phyloP scores from a whole-genome alignment of 495 filamentous ascomycete genomes.

The Hapsidospora chrysogenum region DNA sequence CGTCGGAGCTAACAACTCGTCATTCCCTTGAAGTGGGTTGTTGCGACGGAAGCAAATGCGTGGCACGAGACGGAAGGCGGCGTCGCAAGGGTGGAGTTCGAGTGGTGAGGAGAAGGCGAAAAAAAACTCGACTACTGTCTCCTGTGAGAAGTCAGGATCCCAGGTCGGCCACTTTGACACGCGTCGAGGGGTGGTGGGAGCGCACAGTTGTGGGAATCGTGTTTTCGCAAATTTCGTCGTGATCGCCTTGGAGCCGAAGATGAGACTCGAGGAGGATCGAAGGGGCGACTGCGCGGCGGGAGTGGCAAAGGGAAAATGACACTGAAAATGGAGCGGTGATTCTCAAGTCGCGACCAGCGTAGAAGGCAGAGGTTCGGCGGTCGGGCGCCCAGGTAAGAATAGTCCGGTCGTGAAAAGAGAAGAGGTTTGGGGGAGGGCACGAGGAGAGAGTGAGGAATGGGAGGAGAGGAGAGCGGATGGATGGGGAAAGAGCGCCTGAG shows the following conservation, averaged over 20 bases:
- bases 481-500: no score
- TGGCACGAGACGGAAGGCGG: conserved; percentile 5
- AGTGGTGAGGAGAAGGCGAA: conserved; percentile 5
- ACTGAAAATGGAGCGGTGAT: background rate
- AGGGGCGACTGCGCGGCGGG: background rate
- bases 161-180: conserved; percentile 1
- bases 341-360: background rate
- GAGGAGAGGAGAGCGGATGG: no score
- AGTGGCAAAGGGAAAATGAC: conserved; percentile 10
- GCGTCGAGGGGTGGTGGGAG: conserved; percentile 1
- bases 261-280: background rate
- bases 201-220: conserved; percentile 1
- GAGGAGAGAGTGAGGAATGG: no score
- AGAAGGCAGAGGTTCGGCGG: background rate
- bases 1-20: no score
- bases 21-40: no score
- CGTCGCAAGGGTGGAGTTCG: conserved; percentile 4
- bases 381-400: background rate
- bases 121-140: background rate
- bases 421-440: background rate
- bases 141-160: background rate
- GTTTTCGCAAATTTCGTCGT: conserved; percentile 1
- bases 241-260: background rate
- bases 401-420: background rate
- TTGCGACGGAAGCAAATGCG: conserved; percentile 17